Conservation (phyloP, 805 yeast genomes). For the Lachancea sp. region DNA sequence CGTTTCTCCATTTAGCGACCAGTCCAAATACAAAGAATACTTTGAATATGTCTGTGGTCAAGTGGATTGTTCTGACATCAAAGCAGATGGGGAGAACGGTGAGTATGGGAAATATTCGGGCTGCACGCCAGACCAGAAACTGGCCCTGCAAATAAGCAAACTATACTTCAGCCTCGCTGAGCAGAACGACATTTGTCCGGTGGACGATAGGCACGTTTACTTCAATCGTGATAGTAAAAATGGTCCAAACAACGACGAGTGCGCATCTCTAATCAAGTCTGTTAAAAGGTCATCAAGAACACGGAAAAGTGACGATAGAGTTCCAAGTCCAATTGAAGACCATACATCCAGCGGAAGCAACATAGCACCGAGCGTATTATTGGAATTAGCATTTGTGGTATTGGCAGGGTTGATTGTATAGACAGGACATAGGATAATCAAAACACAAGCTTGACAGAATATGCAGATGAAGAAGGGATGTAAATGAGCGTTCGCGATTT, state of each 20-base stretch:
- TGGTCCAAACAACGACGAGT: neutral
- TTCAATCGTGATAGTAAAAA: constrained; percentile 16
- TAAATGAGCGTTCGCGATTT: too few relatives aligned
- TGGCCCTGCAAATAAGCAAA: constrained; percentile 54
- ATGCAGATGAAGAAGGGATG: neutral
- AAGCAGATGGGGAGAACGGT: constrained; percentile 52
- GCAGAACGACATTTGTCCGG: constrained; percentile 24
- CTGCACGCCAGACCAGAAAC: constrained; percentile 57
- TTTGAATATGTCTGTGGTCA: constrained; percentile 53
- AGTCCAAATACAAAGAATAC: constrained; percentile 46
- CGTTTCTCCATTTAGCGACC: constrained; percentile 41
- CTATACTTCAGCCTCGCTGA: constrained; percentile 49
- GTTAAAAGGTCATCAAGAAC: constrained; percentile 2
- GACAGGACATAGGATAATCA: constrained; percentile 5
- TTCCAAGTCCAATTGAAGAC: neutral
- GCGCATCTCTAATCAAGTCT: neutral
- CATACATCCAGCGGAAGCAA: constrained; percentile 1
- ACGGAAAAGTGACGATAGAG: neutral
- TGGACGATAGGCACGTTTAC: constrained; percentile 16
- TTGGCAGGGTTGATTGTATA: constrained; percentile 2
- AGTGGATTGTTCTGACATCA: constrained; percentile 54
- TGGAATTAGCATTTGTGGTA: constrained; percentile 1
- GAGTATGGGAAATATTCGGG: constrained; percentile 61
- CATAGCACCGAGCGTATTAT: neutral
- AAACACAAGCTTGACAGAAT: constrained; percentile 1